Base-by-base conservation (phyloP, 179 eudicot genomes). In the Heliamphora pulchella region DNA sequence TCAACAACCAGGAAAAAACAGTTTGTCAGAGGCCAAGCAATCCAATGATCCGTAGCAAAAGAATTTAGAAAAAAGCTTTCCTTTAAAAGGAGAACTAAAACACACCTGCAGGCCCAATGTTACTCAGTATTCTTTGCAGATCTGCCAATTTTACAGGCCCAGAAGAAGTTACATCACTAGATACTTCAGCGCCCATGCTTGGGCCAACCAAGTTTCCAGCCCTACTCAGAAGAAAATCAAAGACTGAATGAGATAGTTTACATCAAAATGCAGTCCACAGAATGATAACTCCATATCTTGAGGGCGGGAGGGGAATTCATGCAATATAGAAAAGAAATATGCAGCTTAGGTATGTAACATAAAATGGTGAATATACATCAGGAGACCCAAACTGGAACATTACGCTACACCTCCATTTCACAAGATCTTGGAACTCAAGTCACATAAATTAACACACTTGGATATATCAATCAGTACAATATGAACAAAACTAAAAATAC, bases 131-230 rank as follows among this genome's bases (percentile, higher is more conserved):
- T 87, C 98, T 90, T 82, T 94, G 99, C 79, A 96, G 85, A 88
- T 96, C 99, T 18, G 91, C 86, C 89, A 96, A 79, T 82, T 91
- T 91, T 80, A 95, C 98, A 22, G 96, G 98, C 71, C 99, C 98
- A 65, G 98, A 89, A 81, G 99, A 96, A 80, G 94, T 87, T 39
- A 91, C 97, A 81, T 94, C 96, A 85, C 98, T 91, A 51, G 87
- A 87, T 76, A 86, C 88, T 87, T 94, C 99, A 62, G 87, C 89
- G 68, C 91, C 93, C 85, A 86, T 78, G 86, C 94, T 89, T 75
- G 98, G 80, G 17, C 94, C 91, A 79, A 94, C 91, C 84, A 96
- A 86, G 88, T 96, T 89, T 80, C 97, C 98, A 84, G 98, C 97
- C 82, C 99, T 96, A 88, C 8, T 71, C 8, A 44, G 6, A 0